phyloP scores from a whole-genome alignment of 495 filamentous ascomycete genomes.

The Neurospora sp. region DNA sequence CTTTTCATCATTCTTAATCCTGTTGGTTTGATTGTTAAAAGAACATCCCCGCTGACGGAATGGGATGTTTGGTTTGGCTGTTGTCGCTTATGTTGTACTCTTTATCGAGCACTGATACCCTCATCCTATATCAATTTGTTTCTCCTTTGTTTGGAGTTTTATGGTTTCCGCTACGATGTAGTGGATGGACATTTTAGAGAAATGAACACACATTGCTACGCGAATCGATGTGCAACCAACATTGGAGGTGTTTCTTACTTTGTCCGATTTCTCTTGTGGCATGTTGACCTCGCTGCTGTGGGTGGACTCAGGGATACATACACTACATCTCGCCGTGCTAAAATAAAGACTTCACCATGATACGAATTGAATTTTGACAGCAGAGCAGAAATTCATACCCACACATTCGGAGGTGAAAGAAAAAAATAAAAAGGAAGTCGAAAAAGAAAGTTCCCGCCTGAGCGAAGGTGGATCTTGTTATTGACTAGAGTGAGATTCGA shows the following conservation, averaged over 20 bases:
- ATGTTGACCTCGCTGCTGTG: too few species aligned
- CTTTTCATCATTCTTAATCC: neutral
- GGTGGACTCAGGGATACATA: too few species aligned
- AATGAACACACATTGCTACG: neutral
- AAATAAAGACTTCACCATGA: too few species aligned
- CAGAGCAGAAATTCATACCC: neutral
- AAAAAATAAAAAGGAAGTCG: neutral
- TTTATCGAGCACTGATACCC: constrained; percentile 17
- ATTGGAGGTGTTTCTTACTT: too few species aligned
- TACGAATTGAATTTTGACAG: neutral
- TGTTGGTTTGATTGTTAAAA: neutral
- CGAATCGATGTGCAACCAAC: too few species aligned
- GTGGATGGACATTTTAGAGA: neutral
- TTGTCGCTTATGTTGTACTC: constrained; percentile 6
- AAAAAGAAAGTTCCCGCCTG: neutral
- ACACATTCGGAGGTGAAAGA: neutral
- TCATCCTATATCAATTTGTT: neutral
- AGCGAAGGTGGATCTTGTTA: neutral
- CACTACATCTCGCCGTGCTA: too few species aligned
- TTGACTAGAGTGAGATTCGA: constrained; percentile 10
- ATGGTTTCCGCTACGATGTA: neutral
- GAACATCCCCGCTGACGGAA: neutral
- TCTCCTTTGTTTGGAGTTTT: neutral
- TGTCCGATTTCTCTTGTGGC: too few species aligned
- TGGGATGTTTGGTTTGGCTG: neutral